Evolutionary conservation across 345 rosid genomes (phyloP), one percentile per base, ranked within the genome.

Genomic region (Aegle marmelos): DNA sequence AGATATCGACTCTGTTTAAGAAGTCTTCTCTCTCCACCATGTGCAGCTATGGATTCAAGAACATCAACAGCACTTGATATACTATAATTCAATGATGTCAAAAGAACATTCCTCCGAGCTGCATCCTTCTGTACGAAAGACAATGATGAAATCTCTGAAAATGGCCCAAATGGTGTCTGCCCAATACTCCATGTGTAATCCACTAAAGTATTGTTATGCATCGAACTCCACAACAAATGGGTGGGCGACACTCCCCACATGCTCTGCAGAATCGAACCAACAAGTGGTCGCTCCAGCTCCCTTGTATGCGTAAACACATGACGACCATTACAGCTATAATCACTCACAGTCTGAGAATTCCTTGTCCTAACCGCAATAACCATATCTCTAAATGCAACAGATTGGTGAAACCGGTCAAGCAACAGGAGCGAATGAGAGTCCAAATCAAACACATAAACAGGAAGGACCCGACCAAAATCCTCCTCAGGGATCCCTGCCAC

Each of bases 201-300:
- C 60, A 96, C 93, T 79, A 91, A 69, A 41, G 98, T 96, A 41
- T 82, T 78, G 80, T 96, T 94, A 79, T 91, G 98, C 36, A 87
- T 85, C 4, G 98, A 85, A 72, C 98, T 96, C 99, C 99, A 96
- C 6, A 78, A 82, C 82, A 94, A 70, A 84, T 96, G 99, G 31
- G 98, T 96, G 0, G 99, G 93, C 1, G 99, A 90, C 28, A 94
- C 97, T 70, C 99, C 99, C 99, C 99, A 96, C 98, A 96, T 94
- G 39, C 99, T 96, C 86, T 96, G 99, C 11, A 96, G 86, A 72
- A 96, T 89, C 0, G 98, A 96, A 80, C 99, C 98, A 10, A 94
- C 95, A 28, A 96, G 80, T 0, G 99, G 91, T 74, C 98, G 88
- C 76, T 91, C 97, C 21, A 96, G 89, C 60, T 94, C 94, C 84